Conservation (phyloP, 441 rosid species). For the Isatis lusitanica region DNA sequence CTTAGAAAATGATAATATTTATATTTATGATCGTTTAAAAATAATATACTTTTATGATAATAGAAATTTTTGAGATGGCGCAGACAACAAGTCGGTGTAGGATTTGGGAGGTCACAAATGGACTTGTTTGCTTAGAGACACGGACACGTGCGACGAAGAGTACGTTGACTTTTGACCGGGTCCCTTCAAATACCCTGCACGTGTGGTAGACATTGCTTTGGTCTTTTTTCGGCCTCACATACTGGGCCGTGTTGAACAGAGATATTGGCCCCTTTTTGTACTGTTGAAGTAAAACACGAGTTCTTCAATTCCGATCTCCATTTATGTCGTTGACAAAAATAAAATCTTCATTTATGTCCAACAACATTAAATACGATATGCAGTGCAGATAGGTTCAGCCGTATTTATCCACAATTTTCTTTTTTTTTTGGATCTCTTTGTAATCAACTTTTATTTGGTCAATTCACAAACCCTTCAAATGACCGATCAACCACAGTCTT, state of each 20-base stretch:
- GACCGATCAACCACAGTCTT: neutral
- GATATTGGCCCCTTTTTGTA: neutral
- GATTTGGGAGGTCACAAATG: constrained; percentile 6
- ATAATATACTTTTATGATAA: neutral
- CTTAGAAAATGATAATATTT: neutral
- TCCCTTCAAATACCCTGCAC: constrained; percentile 45
- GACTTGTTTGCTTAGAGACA: constrained; percentile 17
- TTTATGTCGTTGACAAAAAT: neutral
- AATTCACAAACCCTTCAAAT: neutral
- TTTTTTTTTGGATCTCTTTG: neutral
- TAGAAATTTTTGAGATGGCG: neutral
- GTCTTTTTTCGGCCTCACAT: constrained; percentile 32
- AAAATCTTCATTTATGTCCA: neutral
- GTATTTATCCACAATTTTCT: neutral
- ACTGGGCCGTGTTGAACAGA: constrained; percentile 30
- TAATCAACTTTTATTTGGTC: neutral
- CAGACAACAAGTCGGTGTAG: constrained; percentile 18
- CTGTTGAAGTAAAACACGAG: neutral
- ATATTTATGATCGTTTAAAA: neutral
- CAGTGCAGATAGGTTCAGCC: neutral
- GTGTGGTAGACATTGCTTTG: constrained; percentile 43
- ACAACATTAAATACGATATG: neutral
- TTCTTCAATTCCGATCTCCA: neutral
- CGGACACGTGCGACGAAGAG: constrained; percentile 42
- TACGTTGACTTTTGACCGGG: constrained; percentile 34